A percentile compares a stretch with the other conserved stretches of the same genome.
Conservation (phyloP, 148 eudicot species). For the Tetragonia tetragonoides region DNA sequence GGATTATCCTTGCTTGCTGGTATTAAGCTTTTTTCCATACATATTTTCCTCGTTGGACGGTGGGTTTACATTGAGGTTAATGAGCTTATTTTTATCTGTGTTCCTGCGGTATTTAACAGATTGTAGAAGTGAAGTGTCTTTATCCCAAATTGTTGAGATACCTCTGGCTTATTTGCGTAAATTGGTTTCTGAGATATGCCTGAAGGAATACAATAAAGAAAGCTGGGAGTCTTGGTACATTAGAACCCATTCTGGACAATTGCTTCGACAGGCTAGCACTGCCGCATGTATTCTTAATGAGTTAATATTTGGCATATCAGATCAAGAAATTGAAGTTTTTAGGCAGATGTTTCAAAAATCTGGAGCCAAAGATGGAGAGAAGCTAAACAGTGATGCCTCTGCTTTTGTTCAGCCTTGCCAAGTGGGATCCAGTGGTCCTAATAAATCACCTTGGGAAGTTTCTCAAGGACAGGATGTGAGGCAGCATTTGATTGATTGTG, state of each 20-base stretch:
- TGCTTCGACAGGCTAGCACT: slow-evolving; percentile 82
- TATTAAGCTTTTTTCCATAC: slow-evolving; percentile 18
- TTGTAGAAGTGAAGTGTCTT: slow-evolving; percentile 50
- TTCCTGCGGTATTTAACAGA: slow-evolving; percentile 39
- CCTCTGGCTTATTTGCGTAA: slow-evolving; percentile 71
- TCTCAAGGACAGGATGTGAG: slow-evolving; percentile 33
- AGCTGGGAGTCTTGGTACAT: slow-evolving; percentile 88
- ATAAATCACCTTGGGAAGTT: slow-evolving; percentile 43
- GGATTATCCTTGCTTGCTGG: slow-evolving; percentile 76
- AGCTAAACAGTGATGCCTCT: slow-evolving; percentile 24
- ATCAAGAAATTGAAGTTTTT: slow-evolving; percentile 45
- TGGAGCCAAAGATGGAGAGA: slow-evolving; percentile 24
- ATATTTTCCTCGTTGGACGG: neutral
- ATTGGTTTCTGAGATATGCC: slow-evolving; percentile 66
- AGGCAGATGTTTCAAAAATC: slow-evolving; percentile 44
- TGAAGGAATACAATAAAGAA: slow-evolving; percentile 52
- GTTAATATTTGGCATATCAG: slow-evolving; percentile 84
- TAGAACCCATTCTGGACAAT: slow-evolving; percentile 66
- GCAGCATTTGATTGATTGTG: slow-evolving; percentile 55
- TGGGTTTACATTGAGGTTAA: slow-evolving; percentile 13
- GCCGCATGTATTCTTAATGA: slow-evolving; percentile 83
- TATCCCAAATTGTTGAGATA: slow-evolving; percentile 62
- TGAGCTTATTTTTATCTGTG: neutral
- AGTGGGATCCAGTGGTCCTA: slow-evolving; percentile 18
- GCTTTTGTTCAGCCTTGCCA: slow-evolving; percentile 14